Conservation (phyloP, 306 rosid species). For the Potentilla sterilis region DNA sequence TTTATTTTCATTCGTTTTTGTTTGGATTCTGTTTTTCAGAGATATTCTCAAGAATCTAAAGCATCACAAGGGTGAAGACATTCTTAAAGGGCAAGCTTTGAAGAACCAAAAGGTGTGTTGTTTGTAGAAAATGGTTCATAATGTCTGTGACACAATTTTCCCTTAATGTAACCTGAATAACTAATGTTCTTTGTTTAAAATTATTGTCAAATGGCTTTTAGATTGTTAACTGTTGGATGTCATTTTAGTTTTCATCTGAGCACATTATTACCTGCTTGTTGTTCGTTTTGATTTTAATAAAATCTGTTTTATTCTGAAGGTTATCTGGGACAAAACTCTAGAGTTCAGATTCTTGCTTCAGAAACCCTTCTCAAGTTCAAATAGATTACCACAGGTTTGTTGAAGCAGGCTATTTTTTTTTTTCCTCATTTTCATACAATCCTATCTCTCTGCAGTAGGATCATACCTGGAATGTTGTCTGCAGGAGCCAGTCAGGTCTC, state of each 20-base stretch:
- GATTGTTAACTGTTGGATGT: not conserved
- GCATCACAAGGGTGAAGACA: conserved; percentile 78
- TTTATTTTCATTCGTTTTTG: not conserved
- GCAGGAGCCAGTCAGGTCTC: conserved; percentile 73
- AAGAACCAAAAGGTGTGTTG: conserved; percentile 73
- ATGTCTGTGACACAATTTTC: not conserved
- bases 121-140: conserved; percentile 4
- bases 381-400: conserved; percentile 83
- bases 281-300: not conserved
- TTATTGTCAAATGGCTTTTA: not conserved
- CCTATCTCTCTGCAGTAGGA: conserved; percentile 18
- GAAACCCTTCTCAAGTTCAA: conserved; percentile 75
- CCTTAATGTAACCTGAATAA: not conserved
- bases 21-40: conserved; percentile 32
- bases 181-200: not conserved
- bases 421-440: not conserved
- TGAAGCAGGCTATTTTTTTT: conserved; percentile 19
- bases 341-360: conserved; percentile 83
- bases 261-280: conserved; percentile 1
- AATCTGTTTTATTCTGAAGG: conserved; percentile 40
- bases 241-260: not conserved
- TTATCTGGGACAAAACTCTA: conserved; percentile 85
- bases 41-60: conserved; percentile 68
- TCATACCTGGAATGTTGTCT: conserved; percentile 25
- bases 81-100: conserved; percentile 83